Percentiles rank a stretch among this genome's conserved stretches.
Evolutionary conservation across 2,329 filamentous ascomycete genomes (phyloP).

Genomic region (Clarireedia homoeocarpa): DNA sequence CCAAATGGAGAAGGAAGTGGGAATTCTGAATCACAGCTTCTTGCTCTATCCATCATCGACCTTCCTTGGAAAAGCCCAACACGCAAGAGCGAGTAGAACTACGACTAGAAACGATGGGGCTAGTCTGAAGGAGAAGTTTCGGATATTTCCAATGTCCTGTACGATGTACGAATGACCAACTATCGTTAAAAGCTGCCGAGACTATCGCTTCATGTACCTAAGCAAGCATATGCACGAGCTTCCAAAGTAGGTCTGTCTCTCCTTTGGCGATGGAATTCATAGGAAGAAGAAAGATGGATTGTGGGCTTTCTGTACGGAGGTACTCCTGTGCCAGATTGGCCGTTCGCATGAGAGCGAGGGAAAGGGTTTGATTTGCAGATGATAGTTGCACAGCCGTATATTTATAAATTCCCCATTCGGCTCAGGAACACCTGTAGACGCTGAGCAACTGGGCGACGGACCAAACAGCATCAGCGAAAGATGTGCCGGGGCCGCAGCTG

Average conservation of each 20-base stretch:
- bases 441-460: not conserved
- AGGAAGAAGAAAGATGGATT: constrained; percentile 8
- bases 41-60: too few relatives aligned
- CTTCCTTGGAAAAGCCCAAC: too few relatives aligned
- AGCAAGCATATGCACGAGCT: constrained; percentile 1
- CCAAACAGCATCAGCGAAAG: not conserved
- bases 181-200: not conserved
- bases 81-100: too few relatives aligned
- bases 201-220: not conserved
- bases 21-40: too few relatives aligned
- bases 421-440: constrained; percentile 4
- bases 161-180: constrained; percentile 1
- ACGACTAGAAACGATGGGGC: too few relatives aligned
- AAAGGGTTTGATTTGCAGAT: not conserved
- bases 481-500: constrained; percentile 2
- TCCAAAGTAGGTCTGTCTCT: not conserved
- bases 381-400: not conserved
- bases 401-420: constrained; percentile 4
- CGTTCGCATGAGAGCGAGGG: not conserved
- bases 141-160: not conserved
- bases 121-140: constrained; percentile 2
- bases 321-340: not conserved
- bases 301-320: not conserved
- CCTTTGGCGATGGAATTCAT: not conserved
- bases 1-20: not conserved